Evolutionary conservation across 148 eudicot species (phyloP).

Genomic region (Chenopodium suecicum): DNA sequence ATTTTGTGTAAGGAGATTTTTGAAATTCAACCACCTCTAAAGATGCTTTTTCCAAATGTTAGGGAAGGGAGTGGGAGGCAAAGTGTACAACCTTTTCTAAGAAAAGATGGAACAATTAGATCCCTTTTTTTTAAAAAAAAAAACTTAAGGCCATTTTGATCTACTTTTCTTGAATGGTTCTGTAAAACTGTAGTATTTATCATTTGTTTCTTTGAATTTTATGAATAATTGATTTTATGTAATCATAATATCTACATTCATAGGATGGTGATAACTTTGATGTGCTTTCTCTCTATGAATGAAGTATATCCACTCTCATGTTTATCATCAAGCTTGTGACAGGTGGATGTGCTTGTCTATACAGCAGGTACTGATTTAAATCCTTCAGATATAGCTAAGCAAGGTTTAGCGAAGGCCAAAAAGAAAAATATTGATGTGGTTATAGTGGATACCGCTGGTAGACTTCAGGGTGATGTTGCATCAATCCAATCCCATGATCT

Average conservation of each 20-base stretch:
- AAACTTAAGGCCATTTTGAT: too few relatives aligned
- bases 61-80: background rate
- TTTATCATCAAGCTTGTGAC: conserved; percentile 45
- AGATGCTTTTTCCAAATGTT: background rate
- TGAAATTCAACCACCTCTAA: background rate
- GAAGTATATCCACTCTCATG: conserved; percentile 37
- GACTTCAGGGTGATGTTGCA: conserved; percentile 76
- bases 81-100: too few relatives aligned
- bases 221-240: background rate
- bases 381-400: conserved; percentile 86
- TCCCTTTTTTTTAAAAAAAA: too few relatives aligned
- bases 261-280: background rate
- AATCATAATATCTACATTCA: background rate
- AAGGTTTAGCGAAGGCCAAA: conserved; percentile 79
- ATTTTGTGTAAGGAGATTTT: background rate
- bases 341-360: conserved; percentile 97
- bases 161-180: too few relatives aligned
- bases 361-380: conserved; percentile 78
- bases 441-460: conserved; percentile 96
- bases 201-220: background rate
- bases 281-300: background rate
- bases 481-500: conserved; percentile 7
- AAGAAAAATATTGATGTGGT: conserved; percentile 85
- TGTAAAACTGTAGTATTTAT: background rate
- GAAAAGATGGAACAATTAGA: too few relatives aligned